Evolutionary conservation across 1,284 basidiomycete species (phyloP), one percentile per base, ranked within the genome.

Genomic region (Afroboletus lepidellus): DNA sequence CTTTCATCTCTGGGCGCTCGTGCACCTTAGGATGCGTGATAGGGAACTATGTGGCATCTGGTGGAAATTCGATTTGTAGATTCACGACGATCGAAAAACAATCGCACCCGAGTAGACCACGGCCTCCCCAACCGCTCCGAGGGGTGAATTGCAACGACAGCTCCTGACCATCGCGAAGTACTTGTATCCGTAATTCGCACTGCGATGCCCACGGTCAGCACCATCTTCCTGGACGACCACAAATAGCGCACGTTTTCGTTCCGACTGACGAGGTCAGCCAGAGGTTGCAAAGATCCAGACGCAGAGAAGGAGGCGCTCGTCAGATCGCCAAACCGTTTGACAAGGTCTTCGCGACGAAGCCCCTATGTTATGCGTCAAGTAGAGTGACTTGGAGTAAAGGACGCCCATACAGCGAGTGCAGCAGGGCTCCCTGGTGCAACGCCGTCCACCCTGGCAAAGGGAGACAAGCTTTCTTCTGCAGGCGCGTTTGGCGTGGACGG

Each of bases 361-460:
- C 85, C 88, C 92, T 94, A 54, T 46, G 50, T 8, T 11, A 32
- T 15, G 25, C 13, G 24, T 54, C 50, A 33, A 32, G 41, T 3
- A 21, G 41, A 9, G 36, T 8, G 1, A 29, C 6, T 16, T 7
- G 34, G 13, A 49, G 24, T 3, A 25, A 42, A 41, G 29, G 30
- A 2, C 34, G 34, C 24, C 74, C 87, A 60, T 67, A 94, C 92
- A 37, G 91, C 86, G 60, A 84, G 75, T 12, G 83, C 80, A 21
- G 92, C 91, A 8, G 90, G 93, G 70, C 90, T 91, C 5, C 74
- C 76, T 0, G 85, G 84, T 0, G 87, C 84, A 16, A 95, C 86
- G 6, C 77, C 81, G 59, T 93, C 84, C 8, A 95, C 89, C 61
- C 74, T 84, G 0, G 92, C 92, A 64, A 94, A 90, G 1, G 88